These are phyloP conservation scores for Angophora floribunda DNA, from an alignment of 345 rosid genomes.

Conservation along the genomic window DNA sequence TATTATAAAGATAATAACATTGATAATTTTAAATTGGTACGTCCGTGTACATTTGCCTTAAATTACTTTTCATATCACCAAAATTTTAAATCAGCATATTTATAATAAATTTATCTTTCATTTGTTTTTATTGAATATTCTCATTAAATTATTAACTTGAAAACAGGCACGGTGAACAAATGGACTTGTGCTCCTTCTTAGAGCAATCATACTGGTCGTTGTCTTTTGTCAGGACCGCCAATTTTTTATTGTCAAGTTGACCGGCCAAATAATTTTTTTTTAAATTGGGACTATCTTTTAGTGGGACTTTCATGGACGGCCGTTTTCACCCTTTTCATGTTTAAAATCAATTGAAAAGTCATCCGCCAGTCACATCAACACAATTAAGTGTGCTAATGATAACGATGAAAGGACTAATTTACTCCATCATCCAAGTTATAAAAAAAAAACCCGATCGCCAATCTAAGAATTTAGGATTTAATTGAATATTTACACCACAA, in stretches of 20 bases:
- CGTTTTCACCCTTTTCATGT: background rate
- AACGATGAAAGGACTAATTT: background rate
- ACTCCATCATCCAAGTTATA: background rate
- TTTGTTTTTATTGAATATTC: background rate
- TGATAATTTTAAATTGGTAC: accelerated
- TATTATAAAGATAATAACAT: background rate
- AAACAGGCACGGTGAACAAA: background rate
- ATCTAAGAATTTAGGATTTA: background rate
- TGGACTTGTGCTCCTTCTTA: background rate
- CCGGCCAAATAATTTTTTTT: background rate
- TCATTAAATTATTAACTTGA: background rate
- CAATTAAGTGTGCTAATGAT: background rate
- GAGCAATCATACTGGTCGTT: background rate
- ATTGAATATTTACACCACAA: background rate
- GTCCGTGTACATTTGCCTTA: background rate
- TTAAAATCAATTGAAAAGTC: background rate
- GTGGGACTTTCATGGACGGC: background rate
- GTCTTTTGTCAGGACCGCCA: background rate
- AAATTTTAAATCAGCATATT: background rate
- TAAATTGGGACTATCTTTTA: too few species aligned
- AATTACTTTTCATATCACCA: background rate
- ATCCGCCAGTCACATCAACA: background rate
- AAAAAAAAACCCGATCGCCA: background rate
- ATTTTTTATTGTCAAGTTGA: background rate
- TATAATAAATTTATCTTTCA: background rate